Evolutionary conservation across 2,329 filamentous ascomycete species (phyloP), one percentile per base, ranked within the genome.

Genomic region (Didymella pinodella): DNA sequence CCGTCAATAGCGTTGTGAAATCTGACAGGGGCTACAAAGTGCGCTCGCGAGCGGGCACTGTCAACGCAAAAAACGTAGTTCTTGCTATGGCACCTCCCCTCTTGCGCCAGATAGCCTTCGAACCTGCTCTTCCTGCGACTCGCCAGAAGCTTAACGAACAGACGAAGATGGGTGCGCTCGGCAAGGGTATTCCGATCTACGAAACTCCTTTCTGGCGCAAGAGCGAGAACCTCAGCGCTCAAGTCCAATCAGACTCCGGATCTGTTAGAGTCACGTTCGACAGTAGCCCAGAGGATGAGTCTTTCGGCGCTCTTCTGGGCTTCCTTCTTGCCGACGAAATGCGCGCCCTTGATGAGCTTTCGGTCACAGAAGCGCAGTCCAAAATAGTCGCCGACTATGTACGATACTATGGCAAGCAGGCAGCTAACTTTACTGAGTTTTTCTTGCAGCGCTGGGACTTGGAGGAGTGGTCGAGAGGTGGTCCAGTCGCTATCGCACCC

Each of bases 141-240:
- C 84, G 83, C 62, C 65, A 69, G n/a, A 66, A 72, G 0, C 68
- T 80, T 43, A 62, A 72, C 12, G 64, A 77, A 3, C 72, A 77
- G 0, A 76, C 76, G 6, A 68, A 62, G 0, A 78, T 81, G 38
- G 83, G 84, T 3, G 81, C 81, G 59, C 84, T 84, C 63, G 80
- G 78, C 48, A 86, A 87, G 67, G 79, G 79, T 6, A 83, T 86
- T 51, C 65, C 82, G 10, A 72, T 79, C 29, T 85, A 81, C 68
- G 55, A 69, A 0, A 66, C 67, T 4, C 79, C 82, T 0, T 85
- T 80, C 68, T 86, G 84, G 84, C 67, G 75, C 1, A 65, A 75
- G 0, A 56, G 69, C 0, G 79, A 80, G 0, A 57, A 59, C 2
- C 76, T 81, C 34, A 82, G 79, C 57, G 85, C 84, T 2, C 66